Conservation (phyloP, 768 basidiomycete species). For the Lactarius sp. region DNA sequence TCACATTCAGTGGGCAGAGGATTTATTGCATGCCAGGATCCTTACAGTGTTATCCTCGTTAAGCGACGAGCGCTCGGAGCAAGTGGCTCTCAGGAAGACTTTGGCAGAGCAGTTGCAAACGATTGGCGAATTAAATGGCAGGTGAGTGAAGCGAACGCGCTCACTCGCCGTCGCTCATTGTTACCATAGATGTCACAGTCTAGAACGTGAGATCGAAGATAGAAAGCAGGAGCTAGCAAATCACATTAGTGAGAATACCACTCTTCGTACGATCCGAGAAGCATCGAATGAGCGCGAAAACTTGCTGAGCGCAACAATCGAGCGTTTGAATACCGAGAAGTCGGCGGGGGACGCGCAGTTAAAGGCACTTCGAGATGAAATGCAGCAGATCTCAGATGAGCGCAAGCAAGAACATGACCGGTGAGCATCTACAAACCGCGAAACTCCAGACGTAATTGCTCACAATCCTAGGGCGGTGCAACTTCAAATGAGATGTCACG, state of each 20-base stretch:
- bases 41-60: constrained; percentile 16
- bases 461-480: constrained; percentile 14
- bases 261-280: constrained; percentile 9
- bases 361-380: constrained; percentile 10
- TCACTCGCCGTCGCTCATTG: background rate
- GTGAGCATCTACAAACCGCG: background rate
- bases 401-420: constrained; percentile 13
- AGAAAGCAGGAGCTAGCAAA: constrained; percentile 14
- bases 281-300: constrained; percentile 13
- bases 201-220: constrained; percentile 16
- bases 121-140: constrained; percentile 18
- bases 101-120: constrained; percentile 16
- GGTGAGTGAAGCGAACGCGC: background rate
- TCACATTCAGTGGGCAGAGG: background rate
- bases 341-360: background rate
- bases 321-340: constrained; percentile 16
- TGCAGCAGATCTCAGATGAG: constrained; percentile 10
- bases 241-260: constrained; percentile 1
- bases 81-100: constrained; percentile 11
- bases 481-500: constrained; percentile 31
- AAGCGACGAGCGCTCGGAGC: constrained; percentile 15
- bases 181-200: constrained; percentile 8
- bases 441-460: background rate
- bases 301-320: background rate
- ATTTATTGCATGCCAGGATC: constrained; percentile 2